Evolutionary conservation across 768 basidiomycete species (phyloP), one percentile per base, ranked within the genome.

Genomic region (Amyloporia xantha): DNA sequence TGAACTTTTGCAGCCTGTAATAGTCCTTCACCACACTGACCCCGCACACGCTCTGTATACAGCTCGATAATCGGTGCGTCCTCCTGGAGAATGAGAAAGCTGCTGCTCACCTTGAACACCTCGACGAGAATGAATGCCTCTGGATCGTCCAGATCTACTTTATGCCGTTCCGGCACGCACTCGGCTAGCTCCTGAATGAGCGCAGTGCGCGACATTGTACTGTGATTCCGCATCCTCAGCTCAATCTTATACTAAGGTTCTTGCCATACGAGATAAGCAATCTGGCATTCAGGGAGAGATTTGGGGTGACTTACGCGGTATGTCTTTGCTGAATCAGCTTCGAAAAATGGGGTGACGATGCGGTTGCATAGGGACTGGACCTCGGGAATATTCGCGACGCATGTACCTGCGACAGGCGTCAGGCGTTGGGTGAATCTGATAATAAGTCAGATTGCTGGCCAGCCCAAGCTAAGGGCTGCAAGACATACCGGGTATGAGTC

Each of bases 171-270:
- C 0, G 88, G 88, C 11, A 91, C 77, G 58, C 81, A 85, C 54
- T 75, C 72, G 0, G 84, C 89, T 33, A 91, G 70, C 42, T 76
- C 76, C 49, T 86, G 74, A 24, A 91, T 82, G 23, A 91, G 63
- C 7, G 60, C 66, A 42, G 73, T 70, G 13, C 85, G 78, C 9
- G 76, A 57, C 21, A 91, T 62, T 4, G 79, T 82, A n/a, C 72
- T 83, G 54, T 91, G 89, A 59, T 91, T 90, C 36, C 89, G 78
- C 25, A 83, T 65, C 43, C 82, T 75, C 43, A 88, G 59, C 56
- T 91, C 88, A 30, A 91, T 79, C 63, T 91, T 91, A 69, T 87
- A 92, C 90, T 91, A 51, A 36, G 24, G 2, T 9, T n/a, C 12
- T 13, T 17, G 17, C 9, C 7, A 41, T 6, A 23, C 12, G 37